A percentile compares a stretch with the other conserved stretches of the same genome.
Conservation (phyloP, 495 filamentous ascomycete species). For the Trichoderma erinaceum region DNA sequence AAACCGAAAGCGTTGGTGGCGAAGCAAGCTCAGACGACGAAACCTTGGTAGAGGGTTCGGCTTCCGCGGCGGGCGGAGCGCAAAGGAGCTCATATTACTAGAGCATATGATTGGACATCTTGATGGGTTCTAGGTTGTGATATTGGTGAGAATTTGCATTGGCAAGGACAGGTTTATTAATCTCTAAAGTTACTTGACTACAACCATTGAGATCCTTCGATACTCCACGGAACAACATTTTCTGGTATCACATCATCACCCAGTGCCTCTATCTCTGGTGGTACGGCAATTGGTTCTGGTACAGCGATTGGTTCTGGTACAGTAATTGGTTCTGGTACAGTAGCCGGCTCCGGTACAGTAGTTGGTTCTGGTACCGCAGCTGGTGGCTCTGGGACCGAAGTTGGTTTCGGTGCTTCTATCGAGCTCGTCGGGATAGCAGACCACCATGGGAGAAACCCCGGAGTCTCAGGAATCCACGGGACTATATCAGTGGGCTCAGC, state of each 20-base stretch:
- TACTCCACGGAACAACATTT: no score
- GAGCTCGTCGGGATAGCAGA: background rate
- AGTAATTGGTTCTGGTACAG: no score
- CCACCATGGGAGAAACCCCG: background rate
- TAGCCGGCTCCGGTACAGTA: no score
- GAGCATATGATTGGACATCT: background rate
- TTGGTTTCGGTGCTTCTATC: background rate
- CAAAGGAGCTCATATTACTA: background rate
- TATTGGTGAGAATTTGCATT: background rate
- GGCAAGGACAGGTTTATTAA: no score
- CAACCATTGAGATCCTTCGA: no score
- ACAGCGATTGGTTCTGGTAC: no score
- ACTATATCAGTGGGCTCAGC: background rate
- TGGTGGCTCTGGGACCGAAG: background rate
- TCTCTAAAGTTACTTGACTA: background rate
- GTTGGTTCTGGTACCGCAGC: background rate
- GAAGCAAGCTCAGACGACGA: slow-evolving; percentile 44
- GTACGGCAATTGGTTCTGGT: no score
- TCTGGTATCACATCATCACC: no score
- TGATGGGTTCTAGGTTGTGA: background rate
- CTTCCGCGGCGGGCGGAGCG: background rate
- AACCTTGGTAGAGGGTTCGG: slow-evolving; percentile 15
- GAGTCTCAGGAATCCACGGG: background rate
- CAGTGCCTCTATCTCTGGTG: no score
- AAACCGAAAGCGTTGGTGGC: slow-evolving; percentile 44